Evolutionary conservation across 208 protist species (phyloP), one percentile per base, ranked within the genome.

Genomic region (Herpetomonas tarakana): DNA sequence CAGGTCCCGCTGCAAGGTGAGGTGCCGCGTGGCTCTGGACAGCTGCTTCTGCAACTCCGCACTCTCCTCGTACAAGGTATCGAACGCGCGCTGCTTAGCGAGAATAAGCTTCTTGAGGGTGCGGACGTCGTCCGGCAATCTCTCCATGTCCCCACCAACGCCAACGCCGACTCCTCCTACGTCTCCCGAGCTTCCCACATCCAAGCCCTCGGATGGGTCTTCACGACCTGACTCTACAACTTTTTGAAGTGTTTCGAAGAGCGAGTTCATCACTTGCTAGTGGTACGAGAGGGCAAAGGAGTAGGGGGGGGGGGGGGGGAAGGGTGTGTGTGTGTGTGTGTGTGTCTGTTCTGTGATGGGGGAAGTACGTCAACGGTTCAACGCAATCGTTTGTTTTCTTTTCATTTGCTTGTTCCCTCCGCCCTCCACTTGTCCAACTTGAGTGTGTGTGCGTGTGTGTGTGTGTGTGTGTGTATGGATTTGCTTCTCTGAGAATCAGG

Each of bases 151-250:
- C 16, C 18, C 18, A 16, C 18, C 18, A 16, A 19, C 50, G 30
- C 62, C 52, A 14, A 30, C 62, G 19, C 59, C 52, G 25, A 65
- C 30, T 52, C 14, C 9, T 6, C 35, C 35, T 14, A 41, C 9
- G 6, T 41, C 9, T 18, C 35, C 35, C 9, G 35, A 41, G 9
- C 9, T 41, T 6, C 9, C 14, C 35, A 41, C 9, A 18, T 41
- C 35, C 4, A 47, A 59, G 4, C 12, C 50, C 50, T 55, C 50
- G 3, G 9, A 11, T 19, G 50, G 27, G 38, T 69, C 64, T 27
- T 78, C 71, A 19, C 77, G 51, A 0, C 54, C 50, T 11, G 77
- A 55, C 28, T 76, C 76, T 25, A 73, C 65, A 19, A 76, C 71
- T 46, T 70, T 53, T 19, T 76, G 71, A 26, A 83, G 54, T 1